Percentiles rank a stretch among this genome's conserved stretches.
Evolutionary conservation across 768 basidiomycete genomes (phyloP).

Genomic region (Serendipita indica): DNA sequence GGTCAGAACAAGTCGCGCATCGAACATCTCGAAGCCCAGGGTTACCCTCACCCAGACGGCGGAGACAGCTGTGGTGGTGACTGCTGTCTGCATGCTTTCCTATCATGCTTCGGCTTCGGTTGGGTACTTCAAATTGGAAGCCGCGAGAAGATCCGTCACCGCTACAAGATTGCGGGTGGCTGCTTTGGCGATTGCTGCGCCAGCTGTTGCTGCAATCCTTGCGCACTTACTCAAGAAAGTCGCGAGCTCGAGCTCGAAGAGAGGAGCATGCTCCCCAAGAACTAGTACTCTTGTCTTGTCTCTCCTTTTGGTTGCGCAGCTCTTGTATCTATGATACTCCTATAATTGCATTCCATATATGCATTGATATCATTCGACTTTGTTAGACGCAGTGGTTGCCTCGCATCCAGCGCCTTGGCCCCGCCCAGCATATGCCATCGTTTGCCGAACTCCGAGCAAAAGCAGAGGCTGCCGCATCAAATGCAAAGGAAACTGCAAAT

Average conservation of each 20-base stretch:
- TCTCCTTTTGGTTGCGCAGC: no score
- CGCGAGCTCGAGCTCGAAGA: conserved; percentile 37
- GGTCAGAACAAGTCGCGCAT: conserved; percentile 28
- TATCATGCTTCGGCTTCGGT: conserved; percentile 20
- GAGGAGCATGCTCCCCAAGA: neutral
- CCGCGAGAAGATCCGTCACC: conserved; percentile 27
- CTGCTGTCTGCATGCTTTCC: conserved; percentile 26
- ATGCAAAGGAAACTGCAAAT: neutral
- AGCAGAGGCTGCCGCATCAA: neutral
- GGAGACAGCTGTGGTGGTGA: conserved; percentile 25
- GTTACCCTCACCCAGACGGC: conserved; percentile 26
- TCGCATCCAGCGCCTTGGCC: no score
- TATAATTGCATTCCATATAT: no score
- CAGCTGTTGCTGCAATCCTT: conserved; percentile 21
- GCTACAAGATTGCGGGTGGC: conserved; percentile 36
- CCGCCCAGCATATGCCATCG: conserved; percentile 3
- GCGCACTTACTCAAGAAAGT: conserved; percentile 34
- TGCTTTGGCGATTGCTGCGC: conserved; percentile 31
- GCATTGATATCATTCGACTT: no score
- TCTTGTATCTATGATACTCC: no score
- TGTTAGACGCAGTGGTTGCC: no score
- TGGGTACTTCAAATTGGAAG: conserved; percentile 29
- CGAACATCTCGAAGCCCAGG: conserved; percentile 26
- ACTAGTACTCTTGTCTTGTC: neutral
- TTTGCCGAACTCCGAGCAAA: conserved; percentile 7